phyloP scores from a whole-genome alignment of 257 asterid species.

The Cruciata laevipes region DNA sequence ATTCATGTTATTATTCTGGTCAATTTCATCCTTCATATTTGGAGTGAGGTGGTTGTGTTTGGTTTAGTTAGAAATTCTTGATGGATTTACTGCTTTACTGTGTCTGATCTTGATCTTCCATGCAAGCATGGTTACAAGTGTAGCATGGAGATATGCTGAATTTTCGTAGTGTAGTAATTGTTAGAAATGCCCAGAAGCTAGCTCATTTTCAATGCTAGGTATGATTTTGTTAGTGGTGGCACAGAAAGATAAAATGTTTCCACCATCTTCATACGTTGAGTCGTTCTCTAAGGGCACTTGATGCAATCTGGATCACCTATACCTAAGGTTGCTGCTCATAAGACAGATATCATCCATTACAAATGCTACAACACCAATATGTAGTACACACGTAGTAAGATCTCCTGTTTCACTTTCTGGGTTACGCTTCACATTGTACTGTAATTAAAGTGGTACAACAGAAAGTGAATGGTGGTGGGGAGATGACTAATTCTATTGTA shows the following conservation, averaged over 20 bases:
- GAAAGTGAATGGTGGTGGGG: too few relatives aligned
- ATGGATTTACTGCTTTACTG: not conserved
- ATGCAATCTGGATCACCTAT: not conserved
- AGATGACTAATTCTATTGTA: not conserved
- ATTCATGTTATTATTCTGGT: not conserved
- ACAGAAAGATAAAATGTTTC: not conserved
- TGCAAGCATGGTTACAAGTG: slow-evolving; percentile 10
- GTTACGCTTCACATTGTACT: too few relatives aligned
- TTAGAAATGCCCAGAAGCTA: not conserved
- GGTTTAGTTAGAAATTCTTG: slow-evolving; percentile 11
- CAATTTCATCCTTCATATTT: not conserved
- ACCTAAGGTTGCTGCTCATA: not conserved
- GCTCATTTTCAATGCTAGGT: not conserved
- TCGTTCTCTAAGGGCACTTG: slow-evolving; percentile 10
- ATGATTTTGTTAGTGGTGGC: slow-evolving; percentile 10
- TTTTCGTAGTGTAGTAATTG: not conserved
- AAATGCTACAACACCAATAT: too few relatives aligned
- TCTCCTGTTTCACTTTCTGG: too few relatives aligned
- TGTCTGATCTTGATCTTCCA: not conserved
- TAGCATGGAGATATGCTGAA: slow-evolving; percentile 7
- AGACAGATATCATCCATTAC: not conserved
- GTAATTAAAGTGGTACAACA: too few relatives aligned
- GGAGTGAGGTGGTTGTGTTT: not conserved
- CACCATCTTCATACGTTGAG: slow-evolving; percentile 10
- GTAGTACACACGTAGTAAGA: too few relatives aligned